Conservation (phyloP, 202 grass and related monocot species). For the Cymbopogon flexuosus region DNA sequence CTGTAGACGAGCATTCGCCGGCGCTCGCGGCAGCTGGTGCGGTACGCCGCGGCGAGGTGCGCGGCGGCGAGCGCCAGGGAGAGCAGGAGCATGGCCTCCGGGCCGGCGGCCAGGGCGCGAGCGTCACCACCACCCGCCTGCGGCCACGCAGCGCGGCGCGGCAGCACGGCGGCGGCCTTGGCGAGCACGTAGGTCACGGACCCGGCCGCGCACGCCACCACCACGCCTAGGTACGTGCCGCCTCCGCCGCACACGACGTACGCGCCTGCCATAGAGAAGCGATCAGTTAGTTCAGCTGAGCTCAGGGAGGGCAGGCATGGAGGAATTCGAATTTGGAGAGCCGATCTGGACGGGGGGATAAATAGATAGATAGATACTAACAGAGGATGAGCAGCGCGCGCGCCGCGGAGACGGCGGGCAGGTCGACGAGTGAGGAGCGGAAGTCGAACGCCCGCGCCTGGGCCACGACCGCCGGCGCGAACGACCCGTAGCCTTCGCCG, state of each 20-base stretch:
- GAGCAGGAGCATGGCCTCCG: slow-evolving; percentile 54
- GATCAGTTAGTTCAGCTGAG: background rate
- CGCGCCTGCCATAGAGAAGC: slow-evolving; percentile 36
- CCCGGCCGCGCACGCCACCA: slow-evolving; percentile 37
- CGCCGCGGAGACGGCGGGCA: slow-evolving; percentile 59
- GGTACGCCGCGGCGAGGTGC: slow-evolving; percentile 71
- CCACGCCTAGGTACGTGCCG: slow-evolving; percentile 51
- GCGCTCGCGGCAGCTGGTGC: slow-evolving; percentile 88
- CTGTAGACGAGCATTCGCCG: slow-evolving; percentile 72
- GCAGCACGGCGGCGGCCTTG: slow-evolving; percentile 45
- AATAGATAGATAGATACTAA: background rate
- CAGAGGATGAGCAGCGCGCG: slow-evolving; percentile 70
- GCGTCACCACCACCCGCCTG: background rate
- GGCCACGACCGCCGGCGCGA: background rate
- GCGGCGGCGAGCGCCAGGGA: slow-evolving; percentile 74
- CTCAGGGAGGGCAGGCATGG: no score
- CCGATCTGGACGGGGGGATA: background rate
- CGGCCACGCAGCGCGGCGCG: background rate
- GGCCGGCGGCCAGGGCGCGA: background rate
- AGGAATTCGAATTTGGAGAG: background rate
- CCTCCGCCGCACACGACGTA: slow-evolving; percentile 67
- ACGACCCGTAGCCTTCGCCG: background rate
- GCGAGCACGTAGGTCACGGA: slow-evolving; percentile 54
- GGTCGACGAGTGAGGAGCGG: slow-evolving; percentile 60
- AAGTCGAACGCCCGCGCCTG: slow-evolving; percentile 56